Conservation (phyloP, 2,329 filamentous ascomycete species). For the Curvularia verruculosa region DNA sequence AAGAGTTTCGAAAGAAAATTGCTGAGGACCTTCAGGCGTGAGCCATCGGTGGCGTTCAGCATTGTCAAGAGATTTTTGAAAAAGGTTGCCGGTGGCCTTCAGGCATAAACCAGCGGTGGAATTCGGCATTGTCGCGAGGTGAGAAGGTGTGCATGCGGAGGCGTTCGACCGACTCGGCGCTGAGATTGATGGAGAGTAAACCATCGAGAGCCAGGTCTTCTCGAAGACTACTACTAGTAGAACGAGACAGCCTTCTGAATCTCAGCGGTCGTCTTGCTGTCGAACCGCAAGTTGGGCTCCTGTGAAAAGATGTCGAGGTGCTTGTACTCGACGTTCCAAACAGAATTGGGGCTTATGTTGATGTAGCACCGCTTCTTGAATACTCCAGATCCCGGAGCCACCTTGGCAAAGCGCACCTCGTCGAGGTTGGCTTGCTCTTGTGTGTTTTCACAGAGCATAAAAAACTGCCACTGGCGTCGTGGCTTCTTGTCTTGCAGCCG, state of each 20-base stretch:
- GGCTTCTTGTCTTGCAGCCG: conserved; percentile 8
- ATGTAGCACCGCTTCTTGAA: conserved; percentile 29
- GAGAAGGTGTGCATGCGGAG: too few relatives aligned
- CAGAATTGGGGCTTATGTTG: conserved; percentile 19
- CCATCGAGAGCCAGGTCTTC: too few relatives aligned
- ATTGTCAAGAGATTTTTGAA: neutral
- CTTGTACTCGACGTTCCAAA: conserved; percentile 25
- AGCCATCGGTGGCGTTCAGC: conserved; percentile 14
- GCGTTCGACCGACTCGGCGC: too few relatives aligned
- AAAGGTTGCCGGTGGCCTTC: too few relatives aligned
- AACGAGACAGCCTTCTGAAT: conserved; percentile 3
- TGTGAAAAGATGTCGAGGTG: conserved; percentile 17
- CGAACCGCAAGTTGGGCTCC: conserved; percentile 13
- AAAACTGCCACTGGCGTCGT: conserved; percentile 9
- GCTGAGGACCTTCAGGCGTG: conserved; percentile 15
- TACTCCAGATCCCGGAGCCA: conserved; percentile 16
- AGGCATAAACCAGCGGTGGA: too few relatives aligned
- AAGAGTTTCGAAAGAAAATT: neutral
- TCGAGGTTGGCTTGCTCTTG: neutral
- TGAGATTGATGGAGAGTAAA: too few relatives aligned
- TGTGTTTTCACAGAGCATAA: conserved; percentile 20
- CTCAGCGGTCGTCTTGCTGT: conserved; percentile 15
- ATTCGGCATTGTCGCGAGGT: too few relatives aligned
- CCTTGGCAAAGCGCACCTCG: conserved; percentile 1
- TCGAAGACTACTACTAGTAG: neutral